Base-by-base conservation (phyloP, 371 early-diverging fungal genomes). In the Phascolomyces articulosus region DNA sequence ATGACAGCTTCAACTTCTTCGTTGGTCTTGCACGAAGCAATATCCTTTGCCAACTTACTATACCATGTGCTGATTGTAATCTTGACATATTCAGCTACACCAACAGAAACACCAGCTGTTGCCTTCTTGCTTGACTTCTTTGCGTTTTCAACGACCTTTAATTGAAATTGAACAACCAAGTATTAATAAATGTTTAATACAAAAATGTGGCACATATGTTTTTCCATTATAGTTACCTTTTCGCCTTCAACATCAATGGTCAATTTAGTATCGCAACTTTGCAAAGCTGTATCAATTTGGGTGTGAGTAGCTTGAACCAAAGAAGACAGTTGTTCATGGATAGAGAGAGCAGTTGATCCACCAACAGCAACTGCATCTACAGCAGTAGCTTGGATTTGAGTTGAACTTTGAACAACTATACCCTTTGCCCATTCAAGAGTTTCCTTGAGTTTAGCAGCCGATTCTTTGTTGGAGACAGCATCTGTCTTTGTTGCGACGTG, bases 1-100 rank as follows among this genome's bases (percentile, higher is more conserved):
- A 75, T 66, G 56, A 75, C 71, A 6, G 60, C 48, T 31, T 78
- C 74, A 58, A 78, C 74, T 23, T 78, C 79, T 18, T 63, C 48
- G 16, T 40, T 47, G 27, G 68, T 66, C 20, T 55, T 63, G 16
- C 79, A 63, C 34, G 58, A 53, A 28, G 79, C 68, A 7, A 78
- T 66, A 56, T 74, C 75, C 7, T 66, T 38, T 10, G 70, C 67
- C 3, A 78, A 55, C 31, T 70, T 48, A 16, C 66, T 62, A 40
- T 63, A 73, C 79, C 79, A 78, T n/a, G 70, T 55, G 18, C 61
- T 57, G 26, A 78, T 60, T 48, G 73, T 73, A 2, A 64, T 21
- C 40, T 73, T 71, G 40, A 72, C 68, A 55, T 73, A 54, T 2
- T 58, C 63, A 8, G 63, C 64, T 38, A 40, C 59, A 20, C 64